Evolutionary conservation across 306 rosid genomes (phyloP), one percentile per base, ranked within the genome.

Genomic region (Cicer arietinum): DNA sequence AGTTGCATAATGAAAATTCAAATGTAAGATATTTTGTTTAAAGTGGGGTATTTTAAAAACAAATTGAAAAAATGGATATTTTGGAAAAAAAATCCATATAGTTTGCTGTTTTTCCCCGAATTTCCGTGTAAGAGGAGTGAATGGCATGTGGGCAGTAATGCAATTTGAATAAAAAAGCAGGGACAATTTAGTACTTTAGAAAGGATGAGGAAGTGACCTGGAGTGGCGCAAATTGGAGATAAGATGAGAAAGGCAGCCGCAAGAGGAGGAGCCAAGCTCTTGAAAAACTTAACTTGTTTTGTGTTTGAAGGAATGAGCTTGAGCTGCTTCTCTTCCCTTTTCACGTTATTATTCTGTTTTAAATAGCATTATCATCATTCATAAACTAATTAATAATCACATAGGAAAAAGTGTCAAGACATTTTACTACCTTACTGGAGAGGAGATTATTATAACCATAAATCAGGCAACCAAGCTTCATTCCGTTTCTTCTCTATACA

Each of bases 251-350:
- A 30, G 1, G 88, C 85, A 77, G 93, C 88, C 78, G 81, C 77
- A 74, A 89, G 67, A 44, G 93, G 90, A 59, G 91, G 86, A 80
- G 79, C 86, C 74, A 90, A 60, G 80, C 61, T 79, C 74, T 75
- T 87, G 48, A 80, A 51, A n/a, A 70, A 65, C 71, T 69, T 73
- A 57, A 83, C 54, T 67, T 81, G 47, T 6, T 72, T 74, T 9
- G 59, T 63, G 47, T 58, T 78, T 45, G 69, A 18, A n/a, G 77
- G 52, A 85, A 22, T 44, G 7, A 0, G 57, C 6, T 20, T 67
- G 69, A 53, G 50, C 73, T 74, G 77, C 5, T 63, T 74, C 46
- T 62, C 74, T 68, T 63, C 80, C 74, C 67, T 81, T 61, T 67
- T 74, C 71, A 59, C 75, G 75, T 75, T 65, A 12, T 63, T 82